Evolutionary conservation across 129 eudicot species (phyloP), one percentile per base, ranked within the genome.

Genomic region (Centrapalus pauciflorus): DNA sequence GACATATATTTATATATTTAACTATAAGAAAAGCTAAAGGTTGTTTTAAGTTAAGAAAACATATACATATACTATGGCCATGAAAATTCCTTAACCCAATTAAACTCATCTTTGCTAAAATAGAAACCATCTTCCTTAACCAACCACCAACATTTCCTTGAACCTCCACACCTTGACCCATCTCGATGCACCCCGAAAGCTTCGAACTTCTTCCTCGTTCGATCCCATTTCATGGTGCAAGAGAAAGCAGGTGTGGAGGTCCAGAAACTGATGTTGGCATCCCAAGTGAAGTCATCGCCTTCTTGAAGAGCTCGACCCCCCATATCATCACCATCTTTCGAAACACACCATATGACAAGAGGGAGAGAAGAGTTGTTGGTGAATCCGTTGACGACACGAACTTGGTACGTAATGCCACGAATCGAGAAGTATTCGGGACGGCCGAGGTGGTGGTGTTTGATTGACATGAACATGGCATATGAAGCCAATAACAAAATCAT

Each of bases 271-370:
- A 72, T 25, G 23, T 48, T 51, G 0, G 77, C 72, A 7, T 58
- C 68, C 86, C 84, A 84, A n/a, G 79, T 70, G 46, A 48, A 77
- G 25, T 84, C 90, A n/a, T 84, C 86, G 0, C 84, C 83, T 70
- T 80, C 90, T 37, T 84, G 84, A 16, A 84, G 83, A 1, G 90
- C 90, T 55, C 83, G 78, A 3, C 86, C 84, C 0, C 90, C 90
- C 5, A 84, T 72, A 29, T 43, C 74, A 8, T 60, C 80, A 35
- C 49, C 43, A 33, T 74, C 77, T 4, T 49, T 24, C 5, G 90
- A 41, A 14, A 32, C 1, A 61, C 86, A 84, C 86, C 86, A 84
- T 1, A 81, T 79, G 24, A 84, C 75, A 4, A 81, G 32, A n/a
- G 86, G 86, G 71, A 74, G 33, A 5, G 90, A 81, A 1, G 90